Conservation (phyloP, 208 protist species). For the Blechomonas ayalai region DNA sequence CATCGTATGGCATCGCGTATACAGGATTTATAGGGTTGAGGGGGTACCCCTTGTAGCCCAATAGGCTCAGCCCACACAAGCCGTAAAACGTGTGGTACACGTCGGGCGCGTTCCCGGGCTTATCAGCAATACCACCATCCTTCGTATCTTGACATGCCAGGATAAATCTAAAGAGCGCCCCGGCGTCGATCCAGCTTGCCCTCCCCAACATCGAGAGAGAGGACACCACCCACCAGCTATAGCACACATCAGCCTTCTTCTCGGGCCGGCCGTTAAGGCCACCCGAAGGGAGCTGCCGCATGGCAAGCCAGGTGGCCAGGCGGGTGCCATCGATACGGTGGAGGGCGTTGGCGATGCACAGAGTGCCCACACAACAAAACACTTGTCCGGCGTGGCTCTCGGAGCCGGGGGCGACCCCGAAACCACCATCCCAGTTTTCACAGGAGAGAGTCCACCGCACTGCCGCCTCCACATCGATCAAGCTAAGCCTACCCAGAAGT, state of each 20-base stretch:
- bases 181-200: conserved; percentile 93
- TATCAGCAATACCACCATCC: conserved; percentile 97
- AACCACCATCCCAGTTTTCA: conserved; percentile 99
- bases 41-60: conserved; percentile 77
- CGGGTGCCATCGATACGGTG: conserved; percentile 89
- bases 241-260: conserved; percentile 99
- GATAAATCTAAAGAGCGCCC: conserved; percentile 93
- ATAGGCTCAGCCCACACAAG: conserved; percentile 91
- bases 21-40: conserved; percentile 80
- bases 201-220: conserved; percentile 91
- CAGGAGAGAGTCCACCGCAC: conserved; percentile 91
- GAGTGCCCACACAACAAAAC: conserved; percentile 96
- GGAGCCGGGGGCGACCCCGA: conserved; percentile 91
- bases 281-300: conserved; percentile 96
- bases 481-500: conserved; percentile 78
- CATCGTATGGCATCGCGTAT: conserved; percentile 83
- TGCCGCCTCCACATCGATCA: conserved; percentile 85
- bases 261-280: conserved; percentile 99
- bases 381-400: conserved; percentile 98
- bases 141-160: conserved; percentile 94
- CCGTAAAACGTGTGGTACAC: conserved; percentile 99
- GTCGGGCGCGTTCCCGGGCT: conserved; percentile 96
- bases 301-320: conserved; percentile 97
- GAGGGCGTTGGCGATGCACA: conserved; percentile 91
- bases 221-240: conserved; percentile 99